Evolutionary conservation across 805 yeast species (phyloP).

Genomic region (Myxozyma geophila): DNA sequence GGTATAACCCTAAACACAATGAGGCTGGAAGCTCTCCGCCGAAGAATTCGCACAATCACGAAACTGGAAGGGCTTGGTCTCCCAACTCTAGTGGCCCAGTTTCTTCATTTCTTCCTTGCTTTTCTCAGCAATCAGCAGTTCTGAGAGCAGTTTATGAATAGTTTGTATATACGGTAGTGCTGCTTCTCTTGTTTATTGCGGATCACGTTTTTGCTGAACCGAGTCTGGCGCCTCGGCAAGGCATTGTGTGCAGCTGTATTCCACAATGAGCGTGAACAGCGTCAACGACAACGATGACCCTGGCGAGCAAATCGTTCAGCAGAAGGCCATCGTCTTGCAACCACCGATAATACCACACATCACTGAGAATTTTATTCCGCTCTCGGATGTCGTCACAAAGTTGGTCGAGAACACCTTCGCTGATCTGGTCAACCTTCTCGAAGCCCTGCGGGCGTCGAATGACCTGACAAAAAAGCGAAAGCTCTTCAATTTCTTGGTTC

Average conservation of each 20-base stretch:
- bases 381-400: conserved; percentile 61
- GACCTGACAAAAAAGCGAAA: conserved; percentile 69
- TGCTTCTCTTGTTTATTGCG: neutral
- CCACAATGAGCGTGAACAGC: conserved; percentile 5
- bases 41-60: conserved; percentile 8
- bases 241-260: conserved; percentile 15
- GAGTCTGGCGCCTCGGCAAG: conserved; percentile 26
- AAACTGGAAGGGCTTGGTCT: neutral
- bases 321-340: neutral
- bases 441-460: conserved; percentile 60
- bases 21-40: conserved; percentile 7
- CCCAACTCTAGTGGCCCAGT: neutral
- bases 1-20: conserved; percentile 1
- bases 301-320: neutral
- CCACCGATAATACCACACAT: conserved; percentile 64
- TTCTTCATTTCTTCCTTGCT: neutral
- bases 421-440: conserved; percentile 63
- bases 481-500: conserved; percentile 69
- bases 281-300: neutral
- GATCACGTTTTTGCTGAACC: conserved; percentile 6
- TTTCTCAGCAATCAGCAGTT: neutral
- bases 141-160: neutral
- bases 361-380: conserved; percentile 68
- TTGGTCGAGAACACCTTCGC: conserved; percentile 65
- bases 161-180: neutral